Base-by-base conservation (phyloP, 306 rosid genomes). In the Hippophae tibetana region DNA sequence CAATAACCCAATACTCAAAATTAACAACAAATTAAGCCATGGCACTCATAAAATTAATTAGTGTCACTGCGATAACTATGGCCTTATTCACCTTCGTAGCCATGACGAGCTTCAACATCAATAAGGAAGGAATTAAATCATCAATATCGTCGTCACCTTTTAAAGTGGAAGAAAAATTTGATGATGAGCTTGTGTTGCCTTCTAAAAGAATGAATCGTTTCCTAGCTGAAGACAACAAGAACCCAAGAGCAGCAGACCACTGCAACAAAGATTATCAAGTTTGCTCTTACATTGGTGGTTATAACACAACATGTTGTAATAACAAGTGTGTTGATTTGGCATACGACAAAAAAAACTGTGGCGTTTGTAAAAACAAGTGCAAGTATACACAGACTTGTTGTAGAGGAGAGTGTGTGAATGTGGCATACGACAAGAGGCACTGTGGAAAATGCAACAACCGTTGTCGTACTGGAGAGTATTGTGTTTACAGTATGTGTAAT, bases 331-430 rank as follows among this genome's bases (percentile, higher is more conserved):
- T 72, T 46, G 77, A 90, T 49, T 56, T 83, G 65, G 44, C 23
- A 10, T 62, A 54, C 2, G 95, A 90, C 68, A 43, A 67, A 6
- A 47, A 83, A 50, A 81, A 87, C 53, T 90, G 98, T 23, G 96
- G 98, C 0, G 58, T 69, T 0, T 90, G 98, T 79, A 83, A 83
- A 75, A 76, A 69, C 42, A 78, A 78, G 42, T 90, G 98, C 81
- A 77, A 77, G 69, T 90, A 13, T 69, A 79, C 98, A 0, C 13
- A 69, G 2, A 49, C 65, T 2, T 90, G 98, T 45, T 90, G 98
- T 66, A 62, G 89, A 67, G 92, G 96, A 2, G 2, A 70, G 47
- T 90, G 98, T 23, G 89, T 90, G 26, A 53, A 90, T 9, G 43
- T 61, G 13, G 3, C 73, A 1, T 83, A 7, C 31, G 96, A 90